These are phyloP conservation scores for Saccharomycopsis guyanensis DNA, from an alignment of 805 yeast genomes.

Conservation along the genomic window DNA sequence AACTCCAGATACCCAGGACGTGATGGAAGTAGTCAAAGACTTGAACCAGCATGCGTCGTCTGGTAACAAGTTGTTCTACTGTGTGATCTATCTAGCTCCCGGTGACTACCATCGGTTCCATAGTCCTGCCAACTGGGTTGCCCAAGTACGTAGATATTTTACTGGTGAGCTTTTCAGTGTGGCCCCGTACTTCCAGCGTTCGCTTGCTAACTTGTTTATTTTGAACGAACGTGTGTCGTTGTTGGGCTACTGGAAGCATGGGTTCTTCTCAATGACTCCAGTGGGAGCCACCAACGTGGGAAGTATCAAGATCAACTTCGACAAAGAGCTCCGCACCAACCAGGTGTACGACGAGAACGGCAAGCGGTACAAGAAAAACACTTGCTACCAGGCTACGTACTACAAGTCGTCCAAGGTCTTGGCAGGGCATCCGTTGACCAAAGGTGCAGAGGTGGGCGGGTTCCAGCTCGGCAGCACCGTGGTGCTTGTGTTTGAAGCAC, in stretches of 20 bases:
- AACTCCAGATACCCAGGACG: slow-evolving; percentile 22
- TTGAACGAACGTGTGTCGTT: slow-evolving; percentile 93
- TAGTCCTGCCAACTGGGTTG: slow-evolving; percentile 95
- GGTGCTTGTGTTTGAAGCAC: slow-evolving; percentile 96
- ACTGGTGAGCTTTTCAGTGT: slow-evolving; percentile 94
- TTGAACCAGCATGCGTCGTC: slow-evolving; percentile 14
- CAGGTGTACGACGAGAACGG: slow-evolving; percentile 49
- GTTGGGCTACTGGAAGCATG: slow-evolving; percentile 93
- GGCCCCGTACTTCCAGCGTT: slow-evolving; percentile 79
- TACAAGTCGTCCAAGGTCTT: slow-evolving; percentile 64
- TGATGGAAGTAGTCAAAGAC: slow-evolving; percentile 10
- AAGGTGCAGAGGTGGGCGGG: slow-evolving; percentile 97
- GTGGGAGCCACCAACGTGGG: slow-evolving; percentile 99
- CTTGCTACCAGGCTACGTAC: slow-evolving; percentile 93
- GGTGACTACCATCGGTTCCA: slow-evolving; percentile 98
- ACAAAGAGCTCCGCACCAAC: slow-evolving; percentile 82
- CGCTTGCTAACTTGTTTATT: slow-evolving; percentile 79
- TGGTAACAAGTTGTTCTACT: slow-evolving; percentile 61
- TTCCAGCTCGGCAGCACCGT: slow-evolving; percentile 94
- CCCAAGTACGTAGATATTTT: slow-evolving; percentile 87
- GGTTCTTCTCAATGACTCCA: slow-evolving; percentile 97
- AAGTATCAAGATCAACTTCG: slow-evolving; percentile 84
- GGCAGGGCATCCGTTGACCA: slow-evolving; percentile 81
- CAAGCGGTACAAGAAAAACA: slow-evolving; percentile 52
- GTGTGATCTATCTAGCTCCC: slow-evolving; percentile 93